Conservation (phyloP, 441 rosid genomes). For the Capsella rubella region DNA sequence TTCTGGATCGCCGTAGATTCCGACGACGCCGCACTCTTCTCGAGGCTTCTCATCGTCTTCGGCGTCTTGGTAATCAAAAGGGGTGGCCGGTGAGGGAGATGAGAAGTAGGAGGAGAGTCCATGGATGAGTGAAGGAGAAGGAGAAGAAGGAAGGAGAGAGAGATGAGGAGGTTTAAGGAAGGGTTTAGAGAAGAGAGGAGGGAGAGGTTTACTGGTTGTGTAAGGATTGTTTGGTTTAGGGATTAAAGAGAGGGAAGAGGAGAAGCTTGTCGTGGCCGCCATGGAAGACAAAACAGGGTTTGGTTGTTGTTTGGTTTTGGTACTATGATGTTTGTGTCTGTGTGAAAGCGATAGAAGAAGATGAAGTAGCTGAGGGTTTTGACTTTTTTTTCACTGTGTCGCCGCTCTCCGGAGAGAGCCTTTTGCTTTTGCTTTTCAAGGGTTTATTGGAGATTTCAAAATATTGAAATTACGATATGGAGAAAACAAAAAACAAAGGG, state of each 20-base stretch:
- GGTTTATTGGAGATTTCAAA: background rate
- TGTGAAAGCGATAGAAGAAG: slow-evolving; percentile 22
- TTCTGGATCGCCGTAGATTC: slow-evolving; percentile 87
- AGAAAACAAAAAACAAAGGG: background rate
- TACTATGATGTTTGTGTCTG: background rate
- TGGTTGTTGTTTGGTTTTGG: slow-evolving; percentile 2
- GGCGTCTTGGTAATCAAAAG: slow-evolving; percentile 16
- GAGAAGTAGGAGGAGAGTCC: slow-evolving; percentile 36
- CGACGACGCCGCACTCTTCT: slow-evolving; percentile 97
- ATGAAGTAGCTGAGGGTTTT: slow-evolving; percentile 29
- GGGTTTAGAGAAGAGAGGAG: slow-evolving; percentile 29
- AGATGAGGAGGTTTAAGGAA: slow-evolving; percentile 40
- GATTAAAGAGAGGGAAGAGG: slow-evolving; percentile 29
- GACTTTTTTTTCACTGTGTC: background rate
- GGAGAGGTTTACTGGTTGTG: slow-evolving; percentile 10
- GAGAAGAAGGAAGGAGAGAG: slow-evolving; percentile 8
- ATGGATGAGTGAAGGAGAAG: slow-evolving; percentile 41
- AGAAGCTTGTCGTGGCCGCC: slow-evolving; percentile 43
- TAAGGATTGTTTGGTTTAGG: slow-evolving; percentile 26
- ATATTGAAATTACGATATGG: background rate
- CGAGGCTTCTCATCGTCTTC: slow-evolving; percentile 78
- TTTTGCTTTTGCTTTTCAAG: slow-evolving; percentile 18
- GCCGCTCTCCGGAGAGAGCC: background rate
- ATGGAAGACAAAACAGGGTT: slow-evolving; percentile 30
- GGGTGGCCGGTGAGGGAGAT: slow-evolving; percentile 30